Evolutionary conservation across 2,329 filamentous ascomycete species (phyloP).

Genomic region (Sporothrix inflata): DNA sequence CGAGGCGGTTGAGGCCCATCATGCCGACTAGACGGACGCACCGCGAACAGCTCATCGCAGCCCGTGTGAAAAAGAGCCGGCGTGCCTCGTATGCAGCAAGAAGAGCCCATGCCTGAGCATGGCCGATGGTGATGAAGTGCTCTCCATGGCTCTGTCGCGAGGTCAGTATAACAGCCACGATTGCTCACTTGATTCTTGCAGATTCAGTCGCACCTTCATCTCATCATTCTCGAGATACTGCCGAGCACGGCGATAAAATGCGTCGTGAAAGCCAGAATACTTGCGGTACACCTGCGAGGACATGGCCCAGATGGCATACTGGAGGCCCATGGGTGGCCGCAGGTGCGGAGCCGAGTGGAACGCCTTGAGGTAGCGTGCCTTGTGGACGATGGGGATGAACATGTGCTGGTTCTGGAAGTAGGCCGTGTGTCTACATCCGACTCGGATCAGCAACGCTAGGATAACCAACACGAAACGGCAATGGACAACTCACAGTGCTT

Average conservation of each 20-base stretch:
- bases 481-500: constrained; percentile 70
- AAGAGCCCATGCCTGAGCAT: constrained; percentile 80
- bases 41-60: constrained; percentile 79
- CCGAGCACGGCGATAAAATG: constrained; percentile 80
- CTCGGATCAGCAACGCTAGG: neutral
- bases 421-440: constrained; percentile 60
- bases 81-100: constrained; percentile 81
- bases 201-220: constrained; percentile 62
- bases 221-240: constrained; percentile 85
- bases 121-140: constrained; percentile 73
- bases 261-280: constrained; percentile 70
- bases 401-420: constrained; percentile 78
- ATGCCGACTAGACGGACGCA: constrained; percentile 74
- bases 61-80: constrained; percentile 80
- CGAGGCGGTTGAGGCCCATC: constrained; percentile 80
- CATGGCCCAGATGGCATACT: constrained; percentile 87
- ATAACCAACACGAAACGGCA: neutral
- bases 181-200: neutral
- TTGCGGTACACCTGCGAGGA: constrained; percentile 73
- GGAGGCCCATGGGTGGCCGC: constrained; percentile 78
- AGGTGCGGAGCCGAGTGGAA: constrained; percentile 72
- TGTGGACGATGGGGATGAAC: constrained; percentile 77
- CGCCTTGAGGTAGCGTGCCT: constrained; percentile 71
- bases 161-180: neutral
- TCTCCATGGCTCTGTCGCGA: constrained; percentile 70